These are phyloP conservation scores for Prosopis cineraria DNA, from an alignment of 306 rosid species.

Conservation along the genomic window DNA sequence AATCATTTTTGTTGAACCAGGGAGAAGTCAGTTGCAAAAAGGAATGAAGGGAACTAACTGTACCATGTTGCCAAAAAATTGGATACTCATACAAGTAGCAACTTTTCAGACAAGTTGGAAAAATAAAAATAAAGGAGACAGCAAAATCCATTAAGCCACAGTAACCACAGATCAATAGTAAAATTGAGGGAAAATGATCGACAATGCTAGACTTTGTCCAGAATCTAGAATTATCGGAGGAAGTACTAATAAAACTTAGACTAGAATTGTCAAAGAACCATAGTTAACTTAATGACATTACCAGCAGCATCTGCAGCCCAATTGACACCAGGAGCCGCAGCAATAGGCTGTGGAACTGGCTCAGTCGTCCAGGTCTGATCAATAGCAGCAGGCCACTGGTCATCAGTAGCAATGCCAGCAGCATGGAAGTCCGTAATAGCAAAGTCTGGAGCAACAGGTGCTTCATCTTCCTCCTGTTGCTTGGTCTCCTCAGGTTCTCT, in stretches of 20 bases:
- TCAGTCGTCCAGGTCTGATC: neutral
- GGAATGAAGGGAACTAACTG: neutral
- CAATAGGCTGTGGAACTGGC: constrained; percentile 10
- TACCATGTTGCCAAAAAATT: neutral
- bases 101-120: neutral
- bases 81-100: neutral
- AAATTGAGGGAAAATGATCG: neutral
- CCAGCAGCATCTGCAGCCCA: constrained; percentile 3
- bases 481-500: constrained; percentile 78
- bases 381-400: constrained; percentile 7
- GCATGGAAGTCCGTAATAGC: constrained; percentile 45
- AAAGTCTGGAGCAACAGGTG: constrained; percentile 39
- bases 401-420: constrained; percentile 27
- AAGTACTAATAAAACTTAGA: neutral
- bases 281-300: neutral
- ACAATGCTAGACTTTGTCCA: neutral
- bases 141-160: neutral
- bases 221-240: neutral
- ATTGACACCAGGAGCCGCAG: neutral
- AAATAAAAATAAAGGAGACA: neutral
- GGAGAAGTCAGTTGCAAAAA: neutral
- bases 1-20: neutral
- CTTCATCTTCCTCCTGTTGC: constrained; percentile 59
- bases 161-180: neutral
- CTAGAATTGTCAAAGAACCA: neutral